Evolutionary conservation across 2,329 filamentous ascomycete species (phyloP).

Genomic region (Lizonia empirigonia): DNA sequence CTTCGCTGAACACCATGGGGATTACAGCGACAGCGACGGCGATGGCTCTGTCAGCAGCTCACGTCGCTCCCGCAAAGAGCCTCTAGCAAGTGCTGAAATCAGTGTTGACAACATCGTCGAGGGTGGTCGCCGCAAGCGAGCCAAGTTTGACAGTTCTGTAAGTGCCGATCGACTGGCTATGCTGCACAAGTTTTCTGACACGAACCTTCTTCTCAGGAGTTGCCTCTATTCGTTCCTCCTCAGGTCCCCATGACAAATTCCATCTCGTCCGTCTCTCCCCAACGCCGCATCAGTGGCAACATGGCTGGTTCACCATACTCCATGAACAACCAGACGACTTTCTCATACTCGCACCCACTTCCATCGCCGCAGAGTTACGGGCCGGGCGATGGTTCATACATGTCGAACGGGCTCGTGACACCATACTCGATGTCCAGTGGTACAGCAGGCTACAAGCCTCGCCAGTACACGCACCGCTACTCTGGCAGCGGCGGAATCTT

Average conservation of each 20-base stretch:
- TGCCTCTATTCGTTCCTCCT: slow-evolving; percentile 89
- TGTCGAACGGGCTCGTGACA: slow-evolving; percentile 42
- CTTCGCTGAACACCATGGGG: slow-evolving; percentile 63
- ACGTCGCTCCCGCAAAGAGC: slow-evolving; percentile 78
- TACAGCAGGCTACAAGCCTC: slow-evolving; percentile 41
- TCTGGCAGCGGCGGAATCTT: slow-evolving; percentile 65
- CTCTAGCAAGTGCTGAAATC: slow-evolving; percentile 93
- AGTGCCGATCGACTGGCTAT: slow-evolving; percentile 52
- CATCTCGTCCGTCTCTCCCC: slow-evolving; percentile 95
- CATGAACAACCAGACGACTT: slow-evolving; percentile 77
- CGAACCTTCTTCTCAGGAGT: slow-evolving; percentile 66
- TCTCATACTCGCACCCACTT: slow-evolving; percentile 75
- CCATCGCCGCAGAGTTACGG: slow-evolving; percentile 82
- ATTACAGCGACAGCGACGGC: slow-evolving; percentile 89
- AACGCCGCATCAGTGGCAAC: slow-evolving; percentile 76
- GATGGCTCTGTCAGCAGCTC: slow-evolving; percentile 73
- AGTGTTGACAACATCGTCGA: slow-evolving; percentile 98
- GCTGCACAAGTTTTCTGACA: slow-evolving; percentile 30
- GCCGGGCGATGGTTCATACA: slow-evolving; percentile 45
- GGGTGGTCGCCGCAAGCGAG: slow-evolving; percentile 90
- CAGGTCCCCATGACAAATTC: slow-evolving; percentile 84
- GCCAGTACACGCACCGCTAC: slow-evolving; percentile 50
- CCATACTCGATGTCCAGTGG: slow-evolving; percentile 45
- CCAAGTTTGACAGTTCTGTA: slow-evolving; percentile 97
- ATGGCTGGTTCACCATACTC: slow-evolving; percentile 75